These are phyloP conservation scores for Pseudogymnoascus verrucosus DNA, from an alignment of 2,329 filamentous ascomycete genomes.

Conservation along the genomic window DNA sequence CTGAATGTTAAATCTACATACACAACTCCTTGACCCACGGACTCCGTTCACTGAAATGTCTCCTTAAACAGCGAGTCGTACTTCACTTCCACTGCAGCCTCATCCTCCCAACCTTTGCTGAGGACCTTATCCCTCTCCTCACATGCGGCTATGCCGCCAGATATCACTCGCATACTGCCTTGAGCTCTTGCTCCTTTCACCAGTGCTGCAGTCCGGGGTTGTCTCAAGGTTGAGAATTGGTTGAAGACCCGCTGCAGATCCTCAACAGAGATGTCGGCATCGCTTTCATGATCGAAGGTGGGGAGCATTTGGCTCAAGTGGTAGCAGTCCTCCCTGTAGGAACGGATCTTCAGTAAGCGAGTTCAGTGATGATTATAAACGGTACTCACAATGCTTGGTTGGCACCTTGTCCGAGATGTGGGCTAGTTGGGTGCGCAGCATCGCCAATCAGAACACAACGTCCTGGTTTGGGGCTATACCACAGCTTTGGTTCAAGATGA, in stretches of 20 bases:
- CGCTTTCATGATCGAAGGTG: neutral
- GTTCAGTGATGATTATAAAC: neutral
- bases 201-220: neutral
- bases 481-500: slow-evolving; percentile 19
- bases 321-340: neutral
- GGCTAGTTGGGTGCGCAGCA: neutral
- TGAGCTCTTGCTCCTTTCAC: neutral
- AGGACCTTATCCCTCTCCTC: neutral
- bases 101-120: neutral
- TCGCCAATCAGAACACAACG: neutral
- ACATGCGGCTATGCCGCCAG: neutral
- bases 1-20: neutral
- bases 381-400: neutral
- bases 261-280: neutral
- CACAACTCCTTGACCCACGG: neutral
- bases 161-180: neutral
- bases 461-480: neutral
- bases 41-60: neutral
- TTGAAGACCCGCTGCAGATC: neutral
- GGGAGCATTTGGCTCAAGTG: neutral
- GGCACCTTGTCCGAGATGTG: neutral
- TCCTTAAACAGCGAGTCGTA: neutral
- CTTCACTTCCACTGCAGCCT: neutral
- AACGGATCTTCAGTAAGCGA: neutral
- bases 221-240: neutral